These are phyloP conservation scores for Cordyceps javanica DNA, from an alignment of 2,329 filamentous ascomycete genomes.

Conservation along the genomic window DNA sequence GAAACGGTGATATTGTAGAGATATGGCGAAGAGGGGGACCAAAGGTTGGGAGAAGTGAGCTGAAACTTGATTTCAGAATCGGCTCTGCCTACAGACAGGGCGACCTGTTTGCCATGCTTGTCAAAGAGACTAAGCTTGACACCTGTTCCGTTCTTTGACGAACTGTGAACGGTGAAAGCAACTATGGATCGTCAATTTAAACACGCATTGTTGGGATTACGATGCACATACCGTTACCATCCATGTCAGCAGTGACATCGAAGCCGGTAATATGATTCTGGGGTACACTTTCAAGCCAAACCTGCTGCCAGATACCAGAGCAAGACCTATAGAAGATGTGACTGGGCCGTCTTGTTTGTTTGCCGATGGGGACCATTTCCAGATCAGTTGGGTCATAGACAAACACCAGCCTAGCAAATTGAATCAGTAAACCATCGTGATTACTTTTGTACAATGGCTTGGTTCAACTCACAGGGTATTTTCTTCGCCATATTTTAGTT, in stretches of 20 bases:
- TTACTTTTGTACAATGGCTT: too few species aligned
- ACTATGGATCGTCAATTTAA: slow-evolving; percentile 31
- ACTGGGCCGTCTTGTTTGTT: slow-evolving; percentile 50
- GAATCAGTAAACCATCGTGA: neutral
- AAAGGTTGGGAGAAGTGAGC: slow-evolving; percentile 50
- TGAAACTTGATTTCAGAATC: slow-evolving; percentile 48
- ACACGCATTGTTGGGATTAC: too few species aligned
- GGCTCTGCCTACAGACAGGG: slow-evolving; percentile 36
- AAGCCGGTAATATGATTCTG: slow-evolving; percentile 50
- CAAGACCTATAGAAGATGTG: slow-evolving; percentile 69
- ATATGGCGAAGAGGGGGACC: slow-evolving; percentile 57
- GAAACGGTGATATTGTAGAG: slow-evolving; percentile 59
- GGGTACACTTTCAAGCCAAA: slow-evolving; percentile 63
- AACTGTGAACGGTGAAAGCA: slow-evolving; percentile 48
- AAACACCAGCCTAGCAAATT: slow-evolving; percentile 45
- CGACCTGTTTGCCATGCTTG: slow-evolving; percentile 34
- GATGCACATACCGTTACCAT: slow-evolving; percentile 35
- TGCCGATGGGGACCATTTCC: slow-evolving; percentile 58
- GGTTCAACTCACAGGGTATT: slow-evolving; percentile 47
- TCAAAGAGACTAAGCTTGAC: slow-evolving; percentile 33
- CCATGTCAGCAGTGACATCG: slow-evolving; percentile 51
- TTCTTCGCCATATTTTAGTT: slow-evolving; percentile 31
- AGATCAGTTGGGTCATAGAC: slow-evolving; percentile 62
- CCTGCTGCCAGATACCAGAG: slow-evolving; percentile 68
- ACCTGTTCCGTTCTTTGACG: slow-evolving; percentile 25